Evolutionary conservation across 179 eudicot species (phyloP).

Genomic region (Patellifolia procumbens): DNA sequence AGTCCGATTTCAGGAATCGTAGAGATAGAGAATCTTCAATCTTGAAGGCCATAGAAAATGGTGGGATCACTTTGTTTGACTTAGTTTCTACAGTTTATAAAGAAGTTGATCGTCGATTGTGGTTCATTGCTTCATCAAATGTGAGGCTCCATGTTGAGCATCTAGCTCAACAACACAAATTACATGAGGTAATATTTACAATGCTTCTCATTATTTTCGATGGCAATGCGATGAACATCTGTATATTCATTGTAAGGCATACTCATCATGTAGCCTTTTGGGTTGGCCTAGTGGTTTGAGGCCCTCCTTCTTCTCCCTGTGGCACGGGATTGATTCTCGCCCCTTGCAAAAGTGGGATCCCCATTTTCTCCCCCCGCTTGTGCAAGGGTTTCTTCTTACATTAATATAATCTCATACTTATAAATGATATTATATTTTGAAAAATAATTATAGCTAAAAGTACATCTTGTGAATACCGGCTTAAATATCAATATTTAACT

Average conservation of each 20-base stretch:
- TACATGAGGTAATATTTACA: constrained; percentile 63
- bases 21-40: constrained; percentile 76
- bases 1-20: constrained; percentile 63
- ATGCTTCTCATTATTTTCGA: neutral
- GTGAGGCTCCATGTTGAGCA: constrained; percentile 95
- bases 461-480: neutral
- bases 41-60: constrained; percentile 74
- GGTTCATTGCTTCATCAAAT: constrained; percentile 79
- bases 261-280: too few species aligned
- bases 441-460: too few species aligned
- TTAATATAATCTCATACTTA: too few species aligned
- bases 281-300: too few species aligned
- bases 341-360: too few species aligned
- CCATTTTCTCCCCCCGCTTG: too few species aligned
- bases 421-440: too few species aligned
- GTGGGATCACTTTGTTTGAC: constrained; percentile 73
- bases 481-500: neutral
- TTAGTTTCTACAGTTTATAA: constrained; percentile 71
- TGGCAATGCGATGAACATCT: constrained; percentile 9
- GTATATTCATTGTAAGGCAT: neutral
- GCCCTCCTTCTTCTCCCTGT: too few species aligned
- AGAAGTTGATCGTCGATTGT: constrained; percentile 68
- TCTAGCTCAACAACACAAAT: constrained; percentile 66
- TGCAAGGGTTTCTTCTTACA: too few species aligned
- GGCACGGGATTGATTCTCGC: too few species aligned